A percentile compares a stretch with the other conserved stretches of the same genome.
phyloP scores from a whole-genome alignment of 1,284 basidiomycete genomes.

The Boletus subluridellus region DNA sequence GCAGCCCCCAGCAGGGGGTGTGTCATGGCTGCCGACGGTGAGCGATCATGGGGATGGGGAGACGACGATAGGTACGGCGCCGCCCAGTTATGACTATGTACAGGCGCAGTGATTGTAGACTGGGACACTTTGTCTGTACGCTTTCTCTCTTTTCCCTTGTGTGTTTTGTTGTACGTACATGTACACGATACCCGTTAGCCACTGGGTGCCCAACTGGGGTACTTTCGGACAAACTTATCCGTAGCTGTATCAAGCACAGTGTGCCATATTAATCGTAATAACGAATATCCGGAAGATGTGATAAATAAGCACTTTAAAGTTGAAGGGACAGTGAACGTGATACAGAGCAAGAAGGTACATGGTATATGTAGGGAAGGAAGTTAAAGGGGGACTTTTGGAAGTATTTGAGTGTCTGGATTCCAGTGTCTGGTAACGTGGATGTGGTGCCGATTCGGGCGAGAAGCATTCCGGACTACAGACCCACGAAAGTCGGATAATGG shows the following conservation, averaged over 20 bases:
- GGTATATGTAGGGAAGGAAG: background rate
- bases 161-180: background rate
- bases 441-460: background rate
- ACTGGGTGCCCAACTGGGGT: background rate
- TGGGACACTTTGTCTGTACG: background rate
- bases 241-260: background rate
- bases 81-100: conserved; percentile 23
- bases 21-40: conserved; percentile 3
- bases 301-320: background rate
- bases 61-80: conserved; percentile 15
- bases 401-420: background rate
- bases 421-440: conserved; percentile 1
- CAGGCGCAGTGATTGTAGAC: conserved; percentile 4
- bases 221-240: background rate
- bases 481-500: background rate
- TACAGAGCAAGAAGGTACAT: no score
- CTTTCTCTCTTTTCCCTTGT: background rate
- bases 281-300: background rate
- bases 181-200: background rate
- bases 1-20: background rate
- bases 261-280: background rate
- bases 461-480: background rate
- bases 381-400: background rate
- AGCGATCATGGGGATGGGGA: conserved; percentile 14
- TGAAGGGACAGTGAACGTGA: background rate